phyloP scores from a whole-genome alignment of 306 rosid species.

The Vigna unguiculata region DNA sequence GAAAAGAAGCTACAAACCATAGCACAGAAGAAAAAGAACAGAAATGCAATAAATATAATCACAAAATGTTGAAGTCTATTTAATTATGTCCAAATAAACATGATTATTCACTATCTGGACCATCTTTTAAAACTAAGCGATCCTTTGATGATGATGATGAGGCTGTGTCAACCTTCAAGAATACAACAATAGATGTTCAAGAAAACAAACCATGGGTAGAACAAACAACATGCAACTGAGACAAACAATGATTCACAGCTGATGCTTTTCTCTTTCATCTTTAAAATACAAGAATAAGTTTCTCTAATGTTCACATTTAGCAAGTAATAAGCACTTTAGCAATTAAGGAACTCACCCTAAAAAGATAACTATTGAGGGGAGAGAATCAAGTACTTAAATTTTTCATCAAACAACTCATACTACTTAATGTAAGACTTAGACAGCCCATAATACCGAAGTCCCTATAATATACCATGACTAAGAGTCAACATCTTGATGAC shows the following conservation, averaged over 20 bases:
- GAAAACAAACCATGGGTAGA: neutral
- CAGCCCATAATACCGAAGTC: too few relatives aligned
- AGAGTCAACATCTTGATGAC: too few relatives aligned
- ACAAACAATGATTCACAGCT: constrained; percentile 6
- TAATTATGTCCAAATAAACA: constrained; percentile 27
- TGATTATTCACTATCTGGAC: constrained; percentile 1
- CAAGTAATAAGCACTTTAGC: too few relatives aligned
- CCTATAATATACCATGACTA: too few relatives aligned
- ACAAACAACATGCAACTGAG: neutral
- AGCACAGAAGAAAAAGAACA: constrained; percentile 23
- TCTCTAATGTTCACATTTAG: neutral
- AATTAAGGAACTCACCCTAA: too few relatives aligned
- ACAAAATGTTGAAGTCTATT: constrained; percentile 25
- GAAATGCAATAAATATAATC: constrained; percentile 16
- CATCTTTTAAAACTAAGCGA: constrained; percentile 6
- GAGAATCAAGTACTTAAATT: too few relatives aligned
- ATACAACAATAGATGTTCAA: constrained; percentile 5
- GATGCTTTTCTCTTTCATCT: constrained; percentile 4
- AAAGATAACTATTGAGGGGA: too few relatives aligned
- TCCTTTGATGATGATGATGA: constrained; percentile 11
- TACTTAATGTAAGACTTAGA: too few relatives aligned
- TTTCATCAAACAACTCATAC: too few relatives aligned
- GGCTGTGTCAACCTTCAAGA: constrained; percentile 29
- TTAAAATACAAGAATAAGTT: constrained; percentile 3
- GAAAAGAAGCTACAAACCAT: constrained; percentile 24